Base-by-base conservation (phyloP, 75 land plant genomes). In the Selaginella tamariscina region DNA sequence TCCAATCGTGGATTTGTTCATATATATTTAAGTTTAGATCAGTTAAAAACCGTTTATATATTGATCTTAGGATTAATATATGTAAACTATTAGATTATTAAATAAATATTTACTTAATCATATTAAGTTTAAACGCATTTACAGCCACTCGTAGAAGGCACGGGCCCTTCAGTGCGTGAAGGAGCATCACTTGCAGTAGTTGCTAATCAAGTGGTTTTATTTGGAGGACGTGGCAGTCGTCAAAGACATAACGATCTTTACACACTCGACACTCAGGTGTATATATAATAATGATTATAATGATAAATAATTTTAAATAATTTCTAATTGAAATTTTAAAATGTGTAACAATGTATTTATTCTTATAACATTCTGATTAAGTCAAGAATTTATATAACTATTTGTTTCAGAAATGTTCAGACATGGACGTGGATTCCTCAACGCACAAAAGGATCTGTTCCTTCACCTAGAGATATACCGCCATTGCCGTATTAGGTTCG, bases 371-470 rank as follows among this genome's bases (percentile, higher is more conserved):
- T n/a, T n/a, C n/a, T n/a, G n/a, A n/a, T n/a, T n/a, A 15, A 39
- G 49, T 39, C 49, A 5, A 5, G 49, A 5, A 39, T 39, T 39
- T 15, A 39, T 39, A 39, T 39, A 39, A 39, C 5, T 39, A 39
- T 39, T 39, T 39, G 49, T 39, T 39, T 39, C 49, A 39, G 49
- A 5, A 39, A 39, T 64, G 65, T 71, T 0, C 65, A 77, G 79
- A 68, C 65, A 27, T 77, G 79, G 79, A 31, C 32, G 0, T 77
- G 79, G 79, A 77, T 54, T 9, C 64, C 69, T n/a, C 70, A 77
- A 54, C 63, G 76, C 30, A 77, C 79, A 24, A 66, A 68, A 55
- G 79, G 79, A 24, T 77, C 75, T 56, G 70, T 64, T 15, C 79
- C 79, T 32, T 32, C 49, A 33, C 79, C 79, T 1, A 55, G 79